Evolutionary conservation across 768 basidiomycete species (phyloP), one percentile per base, ranked within the genome.

Genomic region (Bullera alba): DNA sequence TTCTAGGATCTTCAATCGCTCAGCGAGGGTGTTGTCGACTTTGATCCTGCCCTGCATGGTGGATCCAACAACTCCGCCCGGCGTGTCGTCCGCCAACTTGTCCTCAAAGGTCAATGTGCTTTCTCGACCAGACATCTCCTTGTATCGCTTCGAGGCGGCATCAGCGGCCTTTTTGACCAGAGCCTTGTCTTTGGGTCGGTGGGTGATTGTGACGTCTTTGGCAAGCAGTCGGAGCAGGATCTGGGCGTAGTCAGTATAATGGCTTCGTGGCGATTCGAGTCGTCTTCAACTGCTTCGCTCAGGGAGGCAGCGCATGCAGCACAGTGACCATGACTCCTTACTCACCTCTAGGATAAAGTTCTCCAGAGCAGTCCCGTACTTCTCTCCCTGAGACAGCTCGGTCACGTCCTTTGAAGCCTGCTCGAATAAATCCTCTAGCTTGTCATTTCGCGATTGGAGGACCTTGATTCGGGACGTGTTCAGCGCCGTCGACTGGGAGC

Each of bases 381-480:
- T 81, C 14, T 54, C 56, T 7, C 62, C 61, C 53, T 80, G 72
- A 17, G 83, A 77, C 10, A 90, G 79, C 4, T 79, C 76, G 21
- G 81, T 75, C 46, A 88, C 77, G 38, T 80, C 75, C 35, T 76
- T 73, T 44, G 87, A 82, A 1, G 90, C 81, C 1, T 81, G 78
- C 6, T 79, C 74, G 73, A 99, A 96, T 54, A 96, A 81, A 51
- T 87, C 83, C 65, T 93, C 87, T 5, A 96, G 76, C 46, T 91
- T 83, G 69, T 95, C 89, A 73, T 96, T 93, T 42, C 92, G 83
- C 51, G 84, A 82, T 69, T 92, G 86, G 8, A 97, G 81, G 26
- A 97, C 79, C 67, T 80, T 83, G 60, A 99, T 79, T 29, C 95
- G 87, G 14, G 92, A 90, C 67, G 88, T 91, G 79, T 97, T 99